Percentiles rank a stretch among this genome's conserved stretches.
Conservation (phyloP, 2,329 filamentous ascomycete species). For the Microsporum ferrugineum region DNA sequence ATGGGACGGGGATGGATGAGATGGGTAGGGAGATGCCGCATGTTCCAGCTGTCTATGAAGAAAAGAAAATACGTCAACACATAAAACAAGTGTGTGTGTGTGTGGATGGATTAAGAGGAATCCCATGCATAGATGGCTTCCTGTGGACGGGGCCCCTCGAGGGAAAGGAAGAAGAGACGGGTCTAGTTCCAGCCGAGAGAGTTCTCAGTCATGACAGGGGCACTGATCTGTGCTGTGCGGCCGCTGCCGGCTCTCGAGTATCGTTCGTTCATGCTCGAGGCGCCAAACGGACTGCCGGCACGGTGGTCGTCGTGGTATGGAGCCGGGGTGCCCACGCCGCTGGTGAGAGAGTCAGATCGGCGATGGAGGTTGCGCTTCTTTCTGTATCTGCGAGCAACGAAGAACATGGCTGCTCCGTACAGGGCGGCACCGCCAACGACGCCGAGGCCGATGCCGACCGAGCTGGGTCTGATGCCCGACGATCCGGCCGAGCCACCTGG, state of each 20-base stretch:
- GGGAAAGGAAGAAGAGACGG: background rate
- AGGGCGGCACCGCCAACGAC: constrained; percentile 66
- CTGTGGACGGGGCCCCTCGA: background rate
- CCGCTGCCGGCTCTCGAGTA: constrained; percentile 54
- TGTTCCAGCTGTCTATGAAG: background rate
- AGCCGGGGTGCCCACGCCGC: constrained; percentile 42
- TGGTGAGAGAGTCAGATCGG: constrained; percentile 61
- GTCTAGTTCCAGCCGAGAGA: constrained; percentile 86
- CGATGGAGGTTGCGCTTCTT: constrained; percentile 68
- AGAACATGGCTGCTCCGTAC: constrained; percentile 92
- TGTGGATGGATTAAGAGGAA: background rate
- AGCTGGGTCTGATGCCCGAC: constrained; percentile 34
- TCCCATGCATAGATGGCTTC: background rate
- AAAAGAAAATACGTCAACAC: constrained; percentile 2
- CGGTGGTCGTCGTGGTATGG: constrained; percentile 43
- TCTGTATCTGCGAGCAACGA: constrained; percentile 81
- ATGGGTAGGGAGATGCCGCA: background rate
- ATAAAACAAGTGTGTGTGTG: background rate
- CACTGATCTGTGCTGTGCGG: constrained; percentile 65
- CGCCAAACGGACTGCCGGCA: constrained; percentile 36
- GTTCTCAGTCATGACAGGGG: constrained; percentile 85
- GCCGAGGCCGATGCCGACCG: constrained; percentile 60
- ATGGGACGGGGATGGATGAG: background rate
- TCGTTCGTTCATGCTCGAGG: constrained; percentile 39
- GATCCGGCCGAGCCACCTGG: constrained; percentile 30